Evolutionary conservation across 2,329 filamentous ascomycete genomes (phyloP).

Genomic region (Fusarium secorum): DNA sequence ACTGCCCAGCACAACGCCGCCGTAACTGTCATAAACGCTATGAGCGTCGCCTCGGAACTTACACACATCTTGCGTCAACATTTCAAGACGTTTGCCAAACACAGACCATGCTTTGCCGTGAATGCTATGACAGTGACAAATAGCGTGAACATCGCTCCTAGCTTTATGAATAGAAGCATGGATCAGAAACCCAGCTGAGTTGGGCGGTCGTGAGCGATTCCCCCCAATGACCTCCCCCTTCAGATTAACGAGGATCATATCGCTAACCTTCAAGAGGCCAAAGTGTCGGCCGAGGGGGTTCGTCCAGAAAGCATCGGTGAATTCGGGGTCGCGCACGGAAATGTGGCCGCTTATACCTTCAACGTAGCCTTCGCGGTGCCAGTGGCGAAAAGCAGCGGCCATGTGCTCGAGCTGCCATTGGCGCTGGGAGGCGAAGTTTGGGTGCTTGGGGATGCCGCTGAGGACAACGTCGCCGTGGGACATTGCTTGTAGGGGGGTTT

Average conservation of each 20-base stretch:
- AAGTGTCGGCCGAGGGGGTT: slow-evolving; percentile 73
- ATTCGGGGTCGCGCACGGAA: slow-evolving; percentile 69
- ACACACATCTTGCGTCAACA: slow-evolving; percentile 72
- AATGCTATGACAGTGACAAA: slow-evolving; percentile 72
- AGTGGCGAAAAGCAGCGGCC: slow-evolving; percentile 73
- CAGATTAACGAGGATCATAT: slow-evolving; percentile 72
- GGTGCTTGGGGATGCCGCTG: slow-evolving; percentile 36
- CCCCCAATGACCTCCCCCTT: slow-evolving; percentile 69
- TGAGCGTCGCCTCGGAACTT: slow-evolving; percentile 70
- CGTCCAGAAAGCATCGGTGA: slow-evolving; percentile 68
- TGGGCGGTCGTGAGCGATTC: slow-evolving; percentile 66
- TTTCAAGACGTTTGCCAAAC: slow-evolving; percentile 70
- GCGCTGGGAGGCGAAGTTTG: slow-evolving; percentile 38
- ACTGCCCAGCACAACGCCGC: slow-evolving; percentile 61
- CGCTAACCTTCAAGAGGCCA: slow-evolving; percentile 68
- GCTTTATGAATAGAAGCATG: slow-evolving; percentile 71
- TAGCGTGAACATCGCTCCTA: slow-evolving; percentile 69
- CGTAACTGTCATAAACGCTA: slow-evolving; percentile 67
- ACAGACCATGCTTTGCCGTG: slow-evolving; percentile 72
- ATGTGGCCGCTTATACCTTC: slow-evolving; percentile 77
- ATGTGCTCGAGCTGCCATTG: slow-evolving; percentile 63
- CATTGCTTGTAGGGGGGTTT: slow-evolving; percentile 40
- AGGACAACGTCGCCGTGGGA: slow-evolving; percentile 39
- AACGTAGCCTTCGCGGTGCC: slow-evolving; percentile 69
- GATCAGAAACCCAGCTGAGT: slow-evolving; percentile 74